Percentiles rank a stretch among this genome's conserved stretches.
Evolutionary conservation across 257 asterid genomes (phyloP).

Genomic region (Echites panduratus): DNA sequence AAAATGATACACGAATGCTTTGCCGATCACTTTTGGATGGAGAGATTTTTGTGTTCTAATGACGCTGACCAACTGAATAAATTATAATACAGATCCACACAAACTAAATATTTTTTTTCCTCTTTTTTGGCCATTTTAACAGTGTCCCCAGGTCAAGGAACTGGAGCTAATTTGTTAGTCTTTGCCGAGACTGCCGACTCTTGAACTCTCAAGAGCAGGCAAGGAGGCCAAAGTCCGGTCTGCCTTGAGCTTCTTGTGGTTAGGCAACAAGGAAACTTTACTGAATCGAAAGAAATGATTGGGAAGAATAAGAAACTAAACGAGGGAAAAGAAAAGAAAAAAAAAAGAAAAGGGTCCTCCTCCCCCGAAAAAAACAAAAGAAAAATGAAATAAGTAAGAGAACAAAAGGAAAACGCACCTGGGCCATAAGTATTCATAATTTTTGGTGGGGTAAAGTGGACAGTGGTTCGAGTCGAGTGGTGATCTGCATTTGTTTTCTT

Average conservation of each 20-base stretch:
- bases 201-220: neutral
- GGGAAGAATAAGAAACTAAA: too few relatives aligned
- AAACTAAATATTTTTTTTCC: too few relatives aligned
- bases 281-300: neutral
- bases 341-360: neutral
- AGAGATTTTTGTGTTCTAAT: slow-evolving; percentile 10
- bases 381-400: neutral
- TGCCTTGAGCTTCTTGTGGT: neutral
- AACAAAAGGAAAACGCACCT: slow-evolving; percentile 8
- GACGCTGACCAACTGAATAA: slow-evolving; percentile 19
- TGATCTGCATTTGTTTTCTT: slow-evolving; percentile 2
- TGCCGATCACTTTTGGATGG: slow-evolving; percentile 11
- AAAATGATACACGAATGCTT: neutral
- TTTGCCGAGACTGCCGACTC: neutral
- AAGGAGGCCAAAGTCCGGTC: neutral
- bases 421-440: slow-evolving; percentile 1
- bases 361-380: too few relatives aligned
- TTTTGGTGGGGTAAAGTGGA: slow-evolving; percentile 9
- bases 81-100: neutral
- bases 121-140: neutral
- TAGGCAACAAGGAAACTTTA: neutral
- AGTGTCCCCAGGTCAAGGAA: neutral
- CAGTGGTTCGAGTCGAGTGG: slow-evolving; percentile 1
- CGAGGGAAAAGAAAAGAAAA: neutral
- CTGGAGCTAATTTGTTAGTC: neutral